Base-by-base conservation (phyloP, 2,329 filamentous ascomycete species). In the Fusarium sp. region DNA sequence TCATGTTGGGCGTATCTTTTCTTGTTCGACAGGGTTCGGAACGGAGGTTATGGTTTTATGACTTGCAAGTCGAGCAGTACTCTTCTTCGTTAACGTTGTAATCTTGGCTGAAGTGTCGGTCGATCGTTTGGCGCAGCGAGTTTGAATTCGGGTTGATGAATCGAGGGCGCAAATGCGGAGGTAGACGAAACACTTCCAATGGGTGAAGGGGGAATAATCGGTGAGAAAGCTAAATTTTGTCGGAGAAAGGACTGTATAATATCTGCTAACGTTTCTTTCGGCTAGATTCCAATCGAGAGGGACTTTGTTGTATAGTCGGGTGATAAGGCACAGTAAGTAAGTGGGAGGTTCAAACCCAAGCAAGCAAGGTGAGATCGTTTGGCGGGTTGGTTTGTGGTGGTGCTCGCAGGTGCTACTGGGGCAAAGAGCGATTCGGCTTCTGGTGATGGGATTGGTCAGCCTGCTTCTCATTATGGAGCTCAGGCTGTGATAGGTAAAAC, bases 1-100 rank as follows among this genome's bases (percentile, higher is more conserved):
- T 89, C 90, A 92, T 92, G 76, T 82, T 86, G 78, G 77, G 77
- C 72, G 65, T 70, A 63, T 54, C 66, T 72, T 67, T 68, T 74
- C 64, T 71, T 56, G 44, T 44, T 67, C 50, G 28, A 64, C 59
- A 57, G 42, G 30, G 38, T 60, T 56, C 38, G 50, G 35, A 40
- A 43, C 56, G 60, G 38, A 40, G 28, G 37, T 44, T 46, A 33
- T 44, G 42, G 16, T 19, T 32, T 43, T 44, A 44, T 60, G 47
- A 21, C 54, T 37, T 49, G 53, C n/a, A 44, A 33, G 32, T 32
- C 28, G 15, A 19, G 52, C 44, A 40, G 37, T 21, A 37, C 40
- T 42, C 13, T 42, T 52, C 16, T 56, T 43, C n/a, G 53, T 59
- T 60, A 33, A 19, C 21, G 44, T 46, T 68, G 43, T 40, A 60